A percentile compares a stretch with the other conserved stretches of the same genome.
Conservation (phyloP, 2,329 filamentous ascomycete genomes). For the Zalaria obscura region DNA sequence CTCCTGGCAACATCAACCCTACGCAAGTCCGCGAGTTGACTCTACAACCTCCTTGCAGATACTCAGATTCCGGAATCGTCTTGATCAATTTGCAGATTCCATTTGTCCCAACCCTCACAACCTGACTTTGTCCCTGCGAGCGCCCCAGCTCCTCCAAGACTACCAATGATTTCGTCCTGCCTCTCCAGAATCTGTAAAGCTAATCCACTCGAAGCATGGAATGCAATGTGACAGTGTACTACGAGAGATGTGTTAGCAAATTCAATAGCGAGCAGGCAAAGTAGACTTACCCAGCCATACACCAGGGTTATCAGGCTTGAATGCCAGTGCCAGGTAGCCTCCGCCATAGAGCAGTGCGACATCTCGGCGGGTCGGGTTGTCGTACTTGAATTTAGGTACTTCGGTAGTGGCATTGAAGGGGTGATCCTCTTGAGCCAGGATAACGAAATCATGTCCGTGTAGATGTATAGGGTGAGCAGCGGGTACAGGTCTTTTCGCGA, state of each 20-base stretch:
- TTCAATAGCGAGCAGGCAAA: neutral
- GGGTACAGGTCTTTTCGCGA: slow-evolving; percentile 6
- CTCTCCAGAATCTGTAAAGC: slow-evolving; percentile 13
- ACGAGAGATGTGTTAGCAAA: neutral
- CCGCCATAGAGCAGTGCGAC: slow-evolving; percentile 1
- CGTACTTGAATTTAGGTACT: slow-evolving; percentile 6
- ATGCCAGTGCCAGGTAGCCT: slow-evolving; percentile 4
- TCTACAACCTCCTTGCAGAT: neutral
- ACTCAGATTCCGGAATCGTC: neutral
- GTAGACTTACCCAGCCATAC: slow-evolving; percentile 2
- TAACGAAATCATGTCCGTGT: slow-evolving; percentile 17
- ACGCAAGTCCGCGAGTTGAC: neutral
- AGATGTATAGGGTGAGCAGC: slow-evolving; percentile 17
- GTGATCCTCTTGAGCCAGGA: slow-evolving; percentile 10
- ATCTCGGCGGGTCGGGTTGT: slow-evolving; percentile 6
- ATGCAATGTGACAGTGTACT: slow-evolving; percentile 12
- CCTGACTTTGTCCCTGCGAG: neutral
- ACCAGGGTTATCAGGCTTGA: slow-evolving; percentile 6
- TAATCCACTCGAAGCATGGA: slow-evolving; percentile 12
- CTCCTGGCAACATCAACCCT: neutral
- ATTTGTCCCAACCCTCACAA: neutral
- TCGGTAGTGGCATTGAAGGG: slow-evolving; percentile 6
- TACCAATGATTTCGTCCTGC: slow-evolving; percentile 8
- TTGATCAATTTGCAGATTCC: neutral
- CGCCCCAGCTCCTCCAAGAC: neutral